Evolutionary conservation across 2,329 filamentous ascomycete species (phyloP).

Genomic region (Venturia nashicola): DNA sequence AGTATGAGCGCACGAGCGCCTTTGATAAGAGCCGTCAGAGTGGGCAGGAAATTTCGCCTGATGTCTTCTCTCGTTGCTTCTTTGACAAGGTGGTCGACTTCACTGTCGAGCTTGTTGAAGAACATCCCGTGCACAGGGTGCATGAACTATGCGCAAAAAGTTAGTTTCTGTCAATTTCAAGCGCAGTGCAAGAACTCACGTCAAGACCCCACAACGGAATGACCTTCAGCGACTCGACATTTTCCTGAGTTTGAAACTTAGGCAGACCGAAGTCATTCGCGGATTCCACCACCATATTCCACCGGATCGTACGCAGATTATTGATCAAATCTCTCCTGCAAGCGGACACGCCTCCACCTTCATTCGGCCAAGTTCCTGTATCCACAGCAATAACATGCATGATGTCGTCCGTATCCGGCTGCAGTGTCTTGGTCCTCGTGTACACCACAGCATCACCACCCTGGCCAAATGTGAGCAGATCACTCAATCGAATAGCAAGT

Average conservation of each 20-base stretch:
- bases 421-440: slow-evolving; percentile 35
- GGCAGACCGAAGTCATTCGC: slow-evolving; percentile 31
- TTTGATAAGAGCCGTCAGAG: slow-evolving; percentile 26
- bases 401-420: slow-evolving; percentile 27
- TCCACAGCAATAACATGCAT: slow-evolving; percentile 30
- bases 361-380: slow-evolving; percentile 31
- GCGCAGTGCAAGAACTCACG: background rate
- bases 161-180: background rate
- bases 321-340: slow-evolving; percentile 31
- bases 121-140: slow-evolving; percentile 30
- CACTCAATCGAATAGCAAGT: slow-evolving; percentile 38
- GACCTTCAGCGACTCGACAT: slow-evolving; percentile 30
- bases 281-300: slow-evolving; percentile 31
- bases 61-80: slow-evolving; percentile 25
- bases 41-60: slow-evolving; percentile 27
- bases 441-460: slow-evolving; percentile 41
- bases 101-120: slow-evolving; percentile 28
- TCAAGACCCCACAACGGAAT: slow-evolving; percentile 31
- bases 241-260: slow-evolving; percentile 30
- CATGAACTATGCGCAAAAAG: slow-evolving; percentile 16
- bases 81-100: slow-evolving; percentile 24
- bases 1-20: slow-evolving; percentile 26
- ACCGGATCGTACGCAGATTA: slow-evolving; percentile 28
- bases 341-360: slow-evolving; percentile 29
- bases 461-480: slow-evolving; percentile 39